Evolutionary conservation across 495 filamentous ascomycete genomes (phyloP).

Genomic region (Evansstolkia leycettana): DNA sequence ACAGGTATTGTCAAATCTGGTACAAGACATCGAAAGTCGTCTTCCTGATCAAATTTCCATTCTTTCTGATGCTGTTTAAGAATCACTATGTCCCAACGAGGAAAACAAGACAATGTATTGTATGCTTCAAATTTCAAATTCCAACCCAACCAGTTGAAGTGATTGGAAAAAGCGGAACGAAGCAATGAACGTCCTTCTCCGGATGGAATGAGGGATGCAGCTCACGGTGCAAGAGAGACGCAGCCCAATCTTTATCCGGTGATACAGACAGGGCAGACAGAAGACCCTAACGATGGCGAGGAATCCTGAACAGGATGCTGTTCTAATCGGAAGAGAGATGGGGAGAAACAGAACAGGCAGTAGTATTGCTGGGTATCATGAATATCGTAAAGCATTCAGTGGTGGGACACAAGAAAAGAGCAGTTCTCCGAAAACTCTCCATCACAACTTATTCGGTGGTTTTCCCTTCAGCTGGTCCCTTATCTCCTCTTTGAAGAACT

Average conservation of each 20-base stretch:
- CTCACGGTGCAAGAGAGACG: slow-evolving; percentile 24
- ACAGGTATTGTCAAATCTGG: too few species aligned
- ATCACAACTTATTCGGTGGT: slow-evolving; percentile 24
- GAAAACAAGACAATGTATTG: slow-evolving; percentile 1
- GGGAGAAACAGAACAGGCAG: not conserved
- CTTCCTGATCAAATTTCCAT: too few species aligned
- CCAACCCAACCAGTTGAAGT: slow-evolving; percentile 7
- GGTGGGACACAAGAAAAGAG: too few species aligned
- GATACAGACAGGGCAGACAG: not conserved
- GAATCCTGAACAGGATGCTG: not conserved
- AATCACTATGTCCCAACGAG: too few species aligned
- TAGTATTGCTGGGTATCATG: slow-evolving; percentile 11
- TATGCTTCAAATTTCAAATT: slow-evolving; percentile 21
- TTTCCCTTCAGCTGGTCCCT: slow-evolving; percentile 42
- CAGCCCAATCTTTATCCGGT: slow-evolving; percentile 38
- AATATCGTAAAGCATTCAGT: not conserved
- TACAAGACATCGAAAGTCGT: too few species aligned
- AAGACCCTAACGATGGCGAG: not conserved
- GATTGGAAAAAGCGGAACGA: slow-evolving; percentile 19
- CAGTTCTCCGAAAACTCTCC: not conserved
- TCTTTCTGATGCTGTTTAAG: too few species aligned
- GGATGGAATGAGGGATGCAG: slow-evolving; percentile 42
- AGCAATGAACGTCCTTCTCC: slow-evolving; percentile 21
- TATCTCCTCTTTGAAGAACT: slow-evolving; percentile 47
- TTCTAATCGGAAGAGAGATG: not conserved